Conservation (phyloP, 345 rosid genomes). For the Pugionium cornutum region DNA sequence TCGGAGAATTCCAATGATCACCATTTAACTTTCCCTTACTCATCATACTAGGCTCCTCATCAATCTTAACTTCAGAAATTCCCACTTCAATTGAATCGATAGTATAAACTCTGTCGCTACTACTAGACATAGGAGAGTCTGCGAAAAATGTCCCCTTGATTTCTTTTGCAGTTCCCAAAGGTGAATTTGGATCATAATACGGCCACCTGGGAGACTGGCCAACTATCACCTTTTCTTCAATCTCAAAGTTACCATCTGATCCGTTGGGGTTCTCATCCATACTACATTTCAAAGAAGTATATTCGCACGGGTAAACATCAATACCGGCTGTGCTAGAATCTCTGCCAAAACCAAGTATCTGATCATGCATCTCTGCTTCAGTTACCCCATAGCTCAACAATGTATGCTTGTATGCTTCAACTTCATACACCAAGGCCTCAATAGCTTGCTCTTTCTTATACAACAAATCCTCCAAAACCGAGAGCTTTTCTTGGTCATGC, state of each 20-base stretch:
- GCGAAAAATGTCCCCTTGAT: slow-evolving; percentile 39
- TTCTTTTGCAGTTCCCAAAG: slow-evolving; percentile 51
- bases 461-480: slow-evolving; percentile 60
- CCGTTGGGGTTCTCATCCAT: slow-evolving; percentile 48
- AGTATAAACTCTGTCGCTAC: slow-evolving; percentile 71
- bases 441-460: slow-evolving; percentile 81
- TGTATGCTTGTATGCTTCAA: slow-evolving; percentile 76
- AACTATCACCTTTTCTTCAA: slow-evolving; percentile 57
- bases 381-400: slow-evolving; percentile 80
- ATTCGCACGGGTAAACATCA: slow-evolving; percentile 53
- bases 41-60: slow-evolving; percentile 31
- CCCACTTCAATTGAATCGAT: slow-evolving; percentile 69
- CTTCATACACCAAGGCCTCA: slow-evolving; percentile 68
- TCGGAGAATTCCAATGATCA: slow-evolving; percentile 50
- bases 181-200: slow-evolving; percentile 52
- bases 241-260: slow-evolving; percentile 50
- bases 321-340: slow-evolving; percentile 45
- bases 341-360: slow-evolving; percentile 46
- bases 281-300: slow-evolving; percentile 64
- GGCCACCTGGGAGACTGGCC: slow-evolving; percentile 66
- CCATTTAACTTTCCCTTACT: slow-evolving; percentile 40
- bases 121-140: slow-evolving; percentile 58
- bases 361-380: slow-evolving; percentile 67
- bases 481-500: slow-evolving; percentile 70
- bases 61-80: slow-evolving; percentile 47